Conservation (phyloP, 2,329 filamentous ascomycete species). For the Neonectria hederae region DNA sequence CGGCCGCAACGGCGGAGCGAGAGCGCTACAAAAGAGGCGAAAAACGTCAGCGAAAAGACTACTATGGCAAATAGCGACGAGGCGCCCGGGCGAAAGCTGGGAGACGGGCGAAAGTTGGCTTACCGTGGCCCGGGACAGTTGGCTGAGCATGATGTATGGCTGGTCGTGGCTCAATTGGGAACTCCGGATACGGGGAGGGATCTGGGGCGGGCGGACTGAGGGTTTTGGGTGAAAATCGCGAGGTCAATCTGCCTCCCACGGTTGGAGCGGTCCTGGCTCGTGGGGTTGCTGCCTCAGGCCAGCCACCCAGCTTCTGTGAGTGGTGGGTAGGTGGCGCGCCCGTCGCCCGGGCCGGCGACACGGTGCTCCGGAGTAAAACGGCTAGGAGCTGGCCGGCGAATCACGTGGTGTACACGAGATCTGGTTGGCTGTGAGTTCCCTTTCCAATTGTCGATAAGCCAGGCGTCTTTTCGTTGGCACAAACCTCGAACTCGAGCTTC, state of each 20-base stretch:
- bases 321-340: not conserved
- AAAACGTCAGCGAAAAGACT: constrained; percentile 15
- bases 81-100: constrained; percentile 1
- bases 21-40: constrained; percentile 55
- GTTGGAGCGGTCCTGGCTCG: constrained; percentile 39
- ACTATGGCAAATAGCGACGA: not conserved
- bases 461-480: not conserved
- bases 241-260: constrained; percentile 45
- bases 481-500: not conserved
- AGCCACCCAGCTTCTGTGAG: not conserved
- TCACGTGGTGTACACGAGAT: constrained; percentile 15
- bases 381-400: not conserved
- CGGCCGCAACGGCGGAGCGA: constrained; percentile 60
- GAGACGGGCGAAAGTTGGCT: constrained; percentile 41
- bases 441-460: not conserved
- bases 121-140: constrained; percentile 66
- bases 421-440: constrained; percentile 2
- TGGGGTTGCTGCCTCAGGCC: constrained; percentile 42
- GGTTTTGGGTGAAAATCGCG: constrained; percentile 58
- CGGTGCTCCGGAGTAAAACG: constrained; percentile 25
- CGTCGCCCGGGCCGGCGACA: not conserved
- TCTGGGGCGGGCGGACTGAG: constrained; percentile 45
- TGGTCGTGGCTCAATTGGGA: constrained; percentile 59
- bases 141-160: constrained; percentile 64
- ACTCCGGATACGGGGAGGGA: constrained; percentile 46